These are phyloP conservation scores for Medicago ruthenica DNA, from an alignment of 306 rosid genomes.

Conservation along the genomic window DNA sequence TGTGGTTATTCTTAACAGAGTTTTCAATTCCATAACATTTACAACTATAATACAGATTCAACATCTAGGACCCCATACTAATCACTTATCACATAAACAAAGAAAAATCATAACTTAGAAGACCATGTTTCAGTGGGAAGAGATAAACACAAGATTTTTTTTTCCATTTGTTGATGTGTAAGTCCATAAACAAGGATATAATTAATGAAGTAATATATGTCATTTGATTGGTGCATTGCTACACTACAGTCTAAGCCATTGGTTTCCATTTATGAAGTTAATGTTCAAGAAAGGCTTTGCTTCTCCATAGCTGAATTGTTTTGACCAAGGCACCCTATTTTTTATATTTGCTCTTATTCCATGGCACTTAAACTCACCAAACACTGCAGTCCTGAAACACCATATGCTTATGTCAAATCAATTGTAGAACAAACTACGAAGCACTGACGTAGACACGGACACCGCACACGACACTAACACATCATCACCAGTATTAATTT, in stretches of 20 bases:
- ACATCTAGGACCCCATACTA: not conserved
- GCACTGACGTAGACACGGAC: not conserved
- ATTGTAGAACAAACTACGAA: not conserved
- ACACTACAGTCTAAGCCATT: conserved; percentile 75
- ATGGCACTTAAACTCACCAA: conserved; percentile 69
- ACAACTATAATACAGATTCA: not conserved
- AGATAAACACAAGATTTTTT: not conserved
- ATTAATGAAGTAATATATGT: conserved; percentile 16
- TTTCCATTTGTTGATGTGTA: not conserved
- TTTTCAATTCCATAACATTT: not conserved
- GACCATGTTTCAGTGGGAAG: not conserved
- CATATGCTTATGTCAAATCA: conserved; percentile 1
- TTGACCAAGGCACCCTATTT: conserved; percentile 77
- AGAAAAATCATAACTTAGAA: conserved; percentile 15
- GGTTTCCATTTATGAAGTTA: conserved; percentile 69
- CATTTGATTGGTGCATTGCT: not conserved
- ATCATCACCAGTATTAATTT: not conserved
- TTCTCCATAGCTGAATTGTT: conserved; percentile 57
- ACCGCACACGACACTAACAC: not conserved
- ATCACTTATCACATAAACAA: not conserved
- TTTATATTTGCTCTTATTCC: conserved; percentile 73
- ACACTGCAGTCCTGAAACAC: conserved; percentile 74
- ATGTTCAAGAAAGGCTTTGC: conserved; percentile 63
- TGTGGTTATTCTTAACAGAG: not conserved
- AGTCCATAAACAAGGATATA: conserved; percentile 18